phyloP scores from a whole-genome alignment of 169 alveolate genomes.

The Plasmodium knowlesi region DNA sequence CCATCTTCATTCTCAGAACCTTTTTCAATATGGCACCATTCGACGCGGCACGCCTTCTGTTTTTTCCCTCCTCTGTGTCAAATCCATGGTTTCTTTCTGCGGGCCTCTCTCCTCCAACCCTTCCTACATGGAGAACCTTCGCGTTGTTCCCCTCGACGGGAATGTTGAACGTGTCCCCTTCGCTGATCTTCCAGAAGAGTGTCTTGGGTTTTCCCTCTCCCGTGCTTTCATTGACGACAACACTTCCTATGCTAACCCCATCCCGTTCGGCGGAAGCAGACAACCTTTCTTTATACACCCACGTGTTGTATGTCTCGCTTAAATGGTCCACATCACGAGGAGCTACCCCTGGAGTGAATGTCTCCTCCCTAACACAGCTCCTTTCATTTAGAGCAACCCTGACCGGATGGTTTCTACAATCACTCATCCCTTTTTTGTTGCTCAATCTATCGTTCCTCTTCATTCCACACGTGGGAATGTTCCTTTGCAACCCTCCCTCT shows the following conservation, averaged over 20 bases:
- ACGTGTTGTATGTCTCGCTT: not conserved
- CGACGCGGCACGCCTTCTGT: not conserved
- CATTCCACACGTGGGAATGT: not conserved
- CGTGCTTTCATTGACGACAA: not conserved
- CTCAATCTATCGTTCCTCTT: not conserved
- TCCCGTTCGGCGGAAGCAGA: not conserved
- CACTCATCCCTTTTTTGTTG: not conserved
- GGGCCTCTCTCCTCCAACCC: not conserved
- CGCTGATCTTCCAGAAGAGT: not conserved
- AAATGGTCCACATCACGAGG: not conserved
- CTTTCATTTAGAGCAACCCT: not conserved
- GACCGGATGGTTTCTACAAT: not conserved
- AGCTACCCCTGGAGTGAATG: not conserved
- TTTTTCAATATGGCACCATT: slow-evolving; percentile 22
- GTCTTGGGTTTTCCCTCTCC: not conserved
- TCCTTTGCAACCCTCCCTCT: not conserved
- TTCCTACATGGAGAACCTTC: not conserved
- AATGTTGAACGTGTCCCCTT: not conserved
- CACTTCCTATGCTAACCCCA: not conserved
- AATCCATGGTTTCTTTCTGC: not conserved
- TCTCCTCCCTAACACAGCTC: not conserved
- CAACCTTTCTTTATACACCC: not conserved
- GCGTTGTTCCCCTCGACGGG: not conserved
- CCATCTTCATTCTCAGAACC: slow-evolving; percentile 32
- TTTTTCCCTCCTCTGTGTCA: not conserved